Evolutionary conservation across 75 land plant species (phyloP).

Genomic region (Pseudotsuga menziesii): DNA sequence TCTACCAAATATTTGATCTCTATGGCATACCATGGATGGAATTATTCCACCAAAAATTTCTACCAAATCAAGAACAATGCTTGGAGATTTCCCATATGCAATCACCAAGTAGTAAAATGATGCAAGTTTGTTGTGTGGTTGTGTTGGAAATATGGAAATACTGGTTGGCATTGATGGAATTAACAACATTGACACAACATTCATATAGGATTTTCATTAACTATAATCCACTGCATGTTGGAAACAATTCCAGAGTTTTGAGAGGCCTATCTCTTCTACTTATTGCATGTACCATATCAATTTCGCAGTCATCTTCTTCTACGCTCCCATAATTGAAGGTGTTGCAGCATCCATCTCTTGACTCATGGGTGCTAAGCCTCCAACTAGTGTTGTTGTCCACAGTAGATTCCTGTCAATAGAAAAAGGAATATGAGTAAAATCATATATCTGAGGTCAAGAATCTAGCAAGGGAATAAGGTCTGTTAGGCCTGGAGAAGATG

Average conservation of each 20-base stretch:
- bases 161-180: too few relatives aligned
- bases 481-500: slow-evolving; percentile 55
- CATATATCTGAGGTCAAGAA: not conserved
- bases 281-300: not conserved
- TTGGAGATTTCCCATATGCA: too few relatives aligned
- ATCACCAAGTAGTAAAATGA: too few relatives aligned
- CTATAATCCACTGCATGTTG: slow-evolving; percentile 12
- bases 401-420: not conserved
- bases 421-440: not conserved
- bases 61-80: too few relatives aligned
- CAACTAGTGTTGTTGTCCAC: not conserved
- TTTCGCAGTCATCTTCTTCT: not conserved
- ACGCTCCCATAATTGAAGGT: not conserved
- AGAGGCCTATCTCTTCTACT: not conserved
- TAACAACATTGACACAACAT: too few relatives aligned
- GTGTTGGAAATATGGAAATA: too few relatives aligned
- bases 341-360: not conserved
- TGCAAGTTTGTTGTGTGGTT: too few relatives aligned
- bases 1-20: too few relatives aligned
- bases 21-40: too few relatives aligned
- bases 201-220: too few relatives aligned
- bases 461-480: slow-evolving; percentile 56
- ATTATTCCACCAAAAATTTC: too few relatives aligned
- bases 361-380: not conserved
- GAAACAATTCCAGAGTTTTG: slow-evolving; percentile 6